Evolutionary conservation across 2,329 filamentous ascomycete species (phyloP).

Genomic region (Paracorniculantispora psalliotae): DNA sequence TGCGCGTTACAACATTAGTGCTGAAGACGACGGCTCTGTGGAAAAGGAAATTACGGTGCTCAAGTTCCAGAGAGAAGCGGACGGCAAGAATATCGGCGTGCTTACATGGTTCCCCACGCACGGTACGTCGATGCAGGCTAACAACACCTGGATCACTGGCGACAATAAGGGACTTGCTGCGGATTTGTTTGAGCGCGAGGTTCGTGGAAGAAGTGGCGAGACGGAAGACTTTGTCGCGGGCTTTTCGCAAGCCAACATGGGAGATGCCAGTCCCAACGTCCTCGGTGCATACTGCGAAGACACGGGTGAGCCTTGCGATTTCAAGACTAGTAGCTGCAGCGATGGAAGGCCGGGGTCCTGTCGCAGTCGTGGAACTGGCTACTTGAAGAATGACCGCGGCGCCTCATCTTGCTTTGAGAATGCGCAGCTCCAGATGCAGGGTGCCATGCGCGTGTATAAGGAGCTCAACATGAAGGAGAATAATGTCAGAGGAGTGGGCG

Average conservation of each 20-base stretch:
- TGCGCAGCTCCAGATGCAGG: constrained; percentile 60
- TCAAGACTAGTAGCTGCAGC: constrained; percentile 73
- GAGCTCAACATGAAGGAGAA: constrained; percentile 42
- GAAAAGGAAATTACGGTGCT: constrained; percentile 78
- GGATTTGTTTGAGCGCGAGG: constrained; percentile 71
- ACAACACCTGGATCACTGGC: constrained; percentile 82
- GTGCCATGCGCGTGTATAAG: constrained; percentile 47
- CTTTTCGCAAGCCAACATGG: constrained; percentile 87
- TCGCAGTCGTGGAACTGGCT: constrained; percentile 66
- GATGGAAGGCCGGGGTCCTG: constrained; percentile 62
- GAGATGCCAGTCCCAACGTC: constrained; percentile 82
- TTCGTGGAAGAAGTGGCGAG: constrained; percentile 50
- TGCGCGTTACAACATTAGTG: constrained; percentile 50
- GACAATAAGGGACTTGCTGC: constrained; percentile 94
- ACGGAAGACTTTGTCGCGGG: constrained; percentile 73
- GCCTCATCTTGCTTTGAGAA: constrained; percentile 74
- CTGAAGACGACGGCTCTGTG: constrained; percentile 37
- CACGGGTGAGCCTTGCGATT: constrained; percentile 61
- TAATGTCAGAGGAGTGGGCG: constrained; percentile 56
- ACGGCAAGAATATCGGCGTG: constrained; percentile 71
- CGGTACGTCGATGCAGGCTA: constrained; percentile 82
- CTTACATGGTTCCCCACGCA: constrained; percentile 90
- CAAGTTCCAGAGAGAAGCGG: constrained; percentile 64
- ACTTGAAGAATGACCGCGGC: constrained; percentile 61
- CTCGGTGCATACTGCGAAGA: constrained; percentile 84